A percentile compares a stretch with the other conserved stretches of the same genome.
Conservation (phyloP, 2,329 filamentous ascomycete genomes). For the Fusarium keratoplasticum region DNA sequence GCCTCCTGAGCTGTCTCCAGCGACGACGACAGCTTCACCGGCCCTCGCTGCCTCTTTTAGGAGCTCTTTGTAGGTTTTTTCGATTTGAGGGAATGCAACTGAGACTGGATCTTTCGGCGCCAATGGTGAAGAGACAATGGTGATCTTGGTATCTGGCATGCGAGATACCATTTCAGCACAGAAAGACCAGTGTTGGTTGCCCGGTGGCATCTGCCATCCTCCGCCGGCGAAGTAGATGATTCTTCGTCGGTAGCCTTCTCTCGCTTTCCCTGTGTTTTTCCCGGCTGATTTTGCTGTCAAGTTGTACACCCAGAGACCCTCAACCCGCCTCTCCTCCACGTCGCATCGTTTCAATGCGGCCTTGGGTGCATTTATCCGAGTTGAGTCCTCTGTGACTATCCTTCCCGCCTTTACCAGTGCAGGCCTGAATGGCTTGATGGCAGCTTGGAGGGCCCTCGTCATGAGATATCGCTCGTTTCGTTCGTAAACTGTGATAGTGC, state of each 20-base stretch:
- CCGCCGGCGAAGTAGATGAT: slow-evolving; percentile 69
- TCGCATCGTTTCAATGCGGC: slow-evolving; percentile 28
- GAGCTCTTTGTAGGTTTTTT: slow-evolving; percentile 56
- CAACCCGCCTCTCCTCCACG: slow-evolving; percentile 30
- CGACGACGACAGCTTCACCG: slow-evolving; percentile 58
- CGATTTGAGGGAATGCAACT: slow-evolving; percentile 58
- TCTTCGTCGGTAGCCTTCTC: slow-evolving; percentile 3
- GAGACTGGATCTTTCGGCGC: slow-evolving; percentile 65
- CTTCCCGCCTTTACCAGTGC: slow-evolving; percentile 10
- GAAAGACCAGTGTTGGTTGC: slow-evolving; percentile 63
- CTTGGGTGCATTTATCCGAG: slow-evolving; percentile 16
- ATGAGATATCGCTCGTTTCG: slow-evolving; percentile 18
- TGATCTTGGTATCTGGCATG: slow-evolving; percentile 55
- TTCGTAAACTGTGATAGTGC: slow-evolving; percentile 13
- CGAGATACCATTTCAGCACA: slow-evolving; percentile 57
- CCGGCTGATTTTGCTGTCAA: slow-evolving; percentile 2
- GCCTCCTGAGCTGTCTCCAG: slow-evolving; percentile 67
- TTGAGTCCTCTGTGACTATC: slow-evolving; percentile 15
- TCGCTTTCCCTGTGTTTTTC: slow-evolving; percentile 25
- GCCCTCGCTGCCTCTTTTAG: slow-evolving; percentile 52
- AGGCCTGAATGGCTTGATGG: slow-evolving; percentile 32
- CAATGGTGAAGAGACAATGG: slow-evolving; percentile 64
- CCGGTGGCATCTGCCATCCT: slow-evolving; percentile 65
- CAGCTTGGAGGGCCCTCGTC: slow-evolving; percentile 16
- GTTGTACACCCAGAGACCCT: slow-evolving; percentile 45